These are phyloP conservation scores for Ceratobasidium sp. DNA, from an alignment of 1,284 basidiomycete genomes.

Conservation along the genomic window DNA sequence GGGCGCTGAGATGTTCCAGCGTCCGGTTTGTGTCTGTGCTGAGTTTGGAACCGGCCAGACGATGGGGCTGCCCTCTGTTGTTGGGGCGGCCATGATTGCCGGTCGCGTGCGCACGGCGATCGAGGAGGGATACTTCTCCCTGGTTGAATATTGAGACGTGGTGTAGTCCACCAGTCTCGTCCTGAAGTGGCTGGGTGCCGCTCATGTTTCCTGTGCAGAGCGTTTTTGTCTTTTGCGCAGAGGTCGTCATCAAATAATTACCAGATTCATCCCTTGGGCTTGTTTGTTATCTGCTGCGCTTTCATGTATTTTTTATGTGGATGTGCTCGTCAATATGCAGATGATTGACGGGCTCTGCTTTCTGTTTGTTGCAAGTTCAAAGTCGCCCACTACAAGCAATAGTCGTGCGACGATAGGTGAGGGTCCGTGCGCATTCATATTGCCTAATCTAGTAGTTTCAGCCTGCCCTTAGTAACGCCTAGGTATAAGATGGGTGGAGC, in stretches of 20 bases:
- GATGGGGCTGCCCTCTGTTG: too few relatives aligned
- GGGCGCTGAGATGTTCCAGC: too few relatives aligned
- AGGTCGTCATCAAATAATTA: constrained; percentile 42
- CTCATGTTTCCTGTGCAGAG: too few relatives aligned
- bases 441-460: neutral
- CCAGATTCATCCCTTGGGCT: constrained; percentile 40
- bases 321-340: neutral
- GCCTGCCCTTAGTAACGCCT: neutral
- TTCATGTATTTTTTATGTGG: constrained; percentile 3
- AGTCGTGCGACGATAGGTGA: neutral
- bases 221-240: too few relatives aligned
- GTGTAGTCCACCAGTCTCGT: too few relatives aligned
- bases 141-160: too few relatives aligned
- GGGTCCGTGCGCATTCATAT: neutral
- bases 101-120: too few relatives aligned
- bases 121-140: too few relatives aligned
- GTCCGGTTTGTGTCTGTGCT: too few relatives aligned
- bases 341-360: neutral
- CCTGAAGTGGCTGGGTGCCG: too few relatives aligned
- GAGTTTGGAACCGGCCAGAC: too few relatives aligned
- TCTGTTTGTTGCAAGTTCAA: neutral
- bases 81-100: too few relatives aligned
- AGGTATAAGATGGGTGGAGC: constrained; percentile 3
- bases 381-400: neutral
- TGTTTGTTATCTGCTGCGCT: neutral